Conservation (phyloP, 2,329 filamentous ascomycete genomes). For the Didymosphaeria variabile region DNA sequence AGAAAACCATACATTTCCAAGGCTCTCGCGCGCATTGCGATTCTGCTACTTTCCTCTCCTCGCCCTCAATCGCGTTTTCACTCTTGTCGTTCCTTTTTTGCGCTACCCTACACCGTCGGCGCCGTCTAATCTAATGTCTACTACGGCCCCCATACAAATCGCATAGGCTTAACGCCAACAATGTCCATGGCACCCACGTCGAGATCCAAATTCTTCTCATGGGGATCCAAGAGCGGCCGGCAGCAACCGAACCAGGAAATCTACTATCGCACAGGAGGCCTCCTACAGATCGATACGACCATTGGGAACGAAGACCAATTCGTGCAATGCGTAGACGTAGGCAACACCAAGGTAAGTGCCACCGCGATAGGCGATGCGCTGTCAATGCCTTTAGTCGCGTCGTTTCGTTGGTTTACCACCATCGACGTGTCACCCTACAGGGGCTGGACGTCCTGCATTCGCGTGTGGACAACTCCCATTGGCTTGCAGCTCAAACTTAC, state of each 20-base stretch:
- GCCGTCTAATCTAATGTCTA: constrained; percentile 10
- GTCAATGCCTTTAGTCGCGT: constrained; percentile 24
- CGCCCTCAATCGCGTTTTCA: constrained; percentile 6
- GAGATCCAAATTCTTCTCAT: constrained; percentile 56
- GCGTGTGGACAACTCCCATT: constrained; percentile 44
- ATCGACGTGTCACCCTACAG: constrained; percentile 33
- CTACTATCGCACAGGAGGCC: constrained; percentile 49
- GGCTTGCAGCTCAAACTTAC: constrained; percentile 32
- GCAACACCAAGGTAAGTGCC: constrained; percentile 42
- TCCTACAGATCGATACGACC: constrained; percentile 48
- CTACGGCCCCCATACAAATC: neutral
- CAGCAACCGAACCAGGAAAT: constrained; percentile 42
- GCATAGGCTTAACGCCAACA: constrained; percentile 17
- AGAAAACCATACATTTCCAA: constrained; percentile 7
- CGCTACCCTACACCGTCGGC: constrained; percentile 14
- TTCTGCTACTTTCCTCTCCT: neutral
- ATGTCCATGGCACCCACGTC: constrained; percentile 42
- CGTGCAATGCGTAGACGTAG: constrained; percentile 21
- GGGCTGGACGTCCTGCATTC: constrained; percentile 23
- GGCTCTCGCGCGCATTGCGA: constrained; percentile 8
- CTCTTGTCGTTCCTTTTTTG: constrained; percentile 22
- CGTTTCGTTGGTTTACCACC: constrained; percentile 5
- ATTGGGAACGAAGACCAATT: constrained; percentile 25
- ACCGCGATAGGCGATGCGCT: constrained; percentile 34
- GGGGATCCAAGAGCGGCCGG: constrained; percentile 50